These are phyloP conservation scores for Paramyrothecium sp. DNA, from an alignment of 2,329 filamentous ascomycete species.

Conservation along the genomic window DNA sequence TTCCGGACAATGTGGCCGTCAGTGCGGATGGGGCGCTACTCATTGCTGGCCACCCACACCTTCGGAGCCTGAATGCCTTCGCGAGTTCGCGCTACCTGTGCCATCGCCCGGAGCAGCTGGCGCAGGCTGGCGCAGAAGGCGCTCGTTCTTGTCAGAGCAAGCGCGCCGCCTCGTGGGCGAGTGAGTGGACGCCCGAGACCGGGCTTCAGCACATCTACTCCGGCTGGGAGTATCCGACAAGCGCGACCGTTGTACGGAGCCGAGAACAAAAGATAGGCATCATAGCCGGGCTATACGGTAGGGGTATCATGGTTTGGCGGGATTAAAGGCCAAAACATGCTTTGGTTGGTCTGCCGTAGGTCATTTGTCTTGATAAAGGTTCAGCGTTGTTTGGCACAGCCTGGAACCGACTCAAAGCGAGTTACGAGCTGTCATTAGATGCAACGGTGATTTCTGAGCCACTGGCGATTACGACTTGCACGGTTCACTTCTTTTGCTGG, in stretches of 20 bases:
- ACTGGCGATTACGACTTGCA: too few species aligned
- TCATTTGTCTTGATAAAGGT: too few species aligned
- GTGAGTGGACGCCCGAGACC: conserved; percentile 30
- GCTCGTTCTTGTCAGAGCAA: not conserved
- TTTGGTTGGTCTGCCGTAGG: too few species aligned
- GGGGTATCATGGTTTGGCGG: conserved; percentile 28
- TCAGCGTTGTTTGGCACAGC: too few species aligned
- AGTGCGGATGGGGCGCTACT: conserved; percentile 26
- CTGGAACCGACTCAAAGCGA: too few species aligned
- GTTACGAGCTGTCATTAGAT: too few species aligned
- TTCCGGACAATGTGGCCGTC: conserved; percentile 38
- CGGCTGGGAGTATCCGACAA: conserved; percentile 29
- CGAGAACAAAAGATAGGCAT: conserved; percentile 27
- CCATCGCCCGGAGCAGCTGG: conserved; percentile 24
- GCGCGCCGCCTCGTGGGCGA: conserved; percentile 24
- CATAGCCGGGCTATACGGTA: conserved; percentile 34
- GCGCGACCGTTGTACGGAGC: conserved; percentile 30
- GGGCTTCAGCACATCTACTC: conserved; percentile 32
- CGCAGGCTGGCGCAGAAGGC: conserved; percentile 11
- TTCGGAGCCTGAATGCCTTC: conserved; percentile 28
- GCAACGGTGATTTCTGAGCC: too few species aligned
- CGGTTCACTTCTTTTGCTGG: too few species aligned
- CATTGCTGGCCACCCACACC: conserved; percentile 38
- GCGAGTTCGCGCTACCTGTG: conserved; percentile 30
- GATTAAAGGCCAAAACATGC: too few species aligned